Evolutionary conservation across 495 filamentous ascomycete genomes (phyloP), one percentile per base, ranked within the genome.

Genomic region (Cercophora scortea): DNA sequence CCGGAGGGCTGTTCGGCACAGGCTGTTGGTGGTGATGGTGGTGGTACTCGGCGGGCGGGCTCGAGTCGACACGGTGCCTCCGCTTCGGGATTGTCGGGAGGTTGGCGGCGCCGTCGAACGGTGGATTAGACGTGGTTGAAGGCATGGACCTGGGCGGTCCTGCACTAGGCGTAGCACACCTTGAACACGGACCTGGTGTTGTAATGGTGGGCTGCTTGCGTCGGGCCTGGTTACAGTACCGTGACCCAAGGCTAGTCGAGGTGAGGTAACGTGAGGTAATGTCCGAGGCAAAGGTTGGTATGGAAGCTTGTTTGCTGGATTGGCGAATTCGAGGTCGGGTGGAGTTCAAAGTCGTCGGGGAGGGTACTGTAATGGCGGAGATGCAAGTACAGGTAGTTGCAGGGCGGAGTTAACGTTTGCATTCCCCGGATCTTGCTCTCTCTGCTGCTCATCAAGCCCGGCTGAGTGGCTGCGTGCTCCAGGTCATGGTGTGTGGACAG

Each of bases 41-140:
- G 25, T 25, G 25, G 12, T n/a, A 11, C 40, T 34, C 18, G 11
- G 47, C 25, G 32, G 18, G 1, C 9, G 56, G 56, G 45, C 52
- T 51, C 12, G 56, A 54, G 49, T 55, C 56, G 48, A 59, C 56
- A 18, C 56, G 52, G 33, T 54, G 56, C 44, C 52, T 46, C 11
- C 56, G 52, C 44, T 54, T 33, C 32, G 43, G n/a, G 16, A n/a
- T 0, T 13, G 46, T 32, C 6, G 46, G n/a, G 41, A 32, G 32
- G 12, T 36, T 8, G 13, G 50, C 34, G 25, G 33, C 35, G 33
- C 50, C 50, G 50, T 45, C 50, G 15, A 48, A 48, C 32, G 46
- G n/a, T 48, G 46, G 33, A 9, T 36, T 15, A 4, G n/a, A 38
- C 8, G 46, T 38, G 46, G 16, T 39, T 16, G 42, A 25, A 38